Conservation (phyloP, 805 yeast genomes). For the Grigorovia yakushimaensis region DNA sequence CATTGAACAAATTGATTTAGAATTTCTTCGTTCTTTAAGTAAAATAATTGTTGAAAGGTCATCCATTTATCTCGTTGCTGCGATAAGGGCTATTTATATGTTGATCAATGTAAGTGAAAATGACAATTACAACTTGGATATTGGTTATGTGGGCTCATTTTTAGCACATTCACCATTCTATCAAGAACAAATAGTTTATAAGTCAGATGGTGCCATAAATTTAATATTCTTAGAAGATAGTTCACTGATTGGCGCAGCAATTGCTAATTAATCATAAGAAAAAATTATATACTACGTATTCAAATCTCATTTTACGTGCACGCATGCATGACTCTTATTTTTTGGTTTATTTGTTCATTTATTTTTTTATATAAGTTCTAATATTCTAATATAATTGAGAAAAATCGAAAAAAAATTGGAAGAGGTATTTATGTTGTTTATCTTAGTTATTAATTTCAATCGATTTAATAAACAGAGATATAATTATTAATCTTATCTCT, state of each 20-base stretch:
- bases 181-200: conserved; percentile 9
- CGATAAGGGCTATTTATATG: conserved; percentile 11
- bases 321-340: too few species aligned
- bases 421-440: too few species aligned
- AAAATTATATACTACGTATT: too few species aligned
- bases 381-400: too few species aligned
- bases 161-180: conserved; percentile 14
- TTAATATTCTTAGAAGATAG: conserved; percentile 18
- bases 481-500: conserved; percentile 87
- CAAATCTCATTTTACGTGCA: too few species aligned
- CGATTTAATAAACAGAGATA: conserved; percentile 63
- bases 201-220: conserved; percentile 9
- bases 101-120: not conserved
- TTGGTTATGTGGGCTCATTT: conserved; percentile 25
- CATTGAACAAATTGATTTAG: conserved; percentile 4
- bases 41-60: conserved; percentile 17
- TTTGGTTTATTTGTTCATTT: not conserved
- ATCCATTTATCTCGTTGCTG: conserved; percentile 16
- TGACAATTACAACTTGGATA: conserved; percentile 1
- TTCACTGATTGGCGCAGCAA: conserved; percentile 22
- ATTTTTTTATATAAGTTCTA: too few species aligned
- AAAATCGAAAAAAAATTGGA: too few species aligned
- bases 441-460: too few species aligned
- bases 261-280: conserved; percentile 10
- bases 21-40: conserved; percentile 7